These are phyloP conservation scores for Ambrosia trifida DNA, from an alignment of 129 eudicot genomes.

Conservation along the genomic window DNA sequence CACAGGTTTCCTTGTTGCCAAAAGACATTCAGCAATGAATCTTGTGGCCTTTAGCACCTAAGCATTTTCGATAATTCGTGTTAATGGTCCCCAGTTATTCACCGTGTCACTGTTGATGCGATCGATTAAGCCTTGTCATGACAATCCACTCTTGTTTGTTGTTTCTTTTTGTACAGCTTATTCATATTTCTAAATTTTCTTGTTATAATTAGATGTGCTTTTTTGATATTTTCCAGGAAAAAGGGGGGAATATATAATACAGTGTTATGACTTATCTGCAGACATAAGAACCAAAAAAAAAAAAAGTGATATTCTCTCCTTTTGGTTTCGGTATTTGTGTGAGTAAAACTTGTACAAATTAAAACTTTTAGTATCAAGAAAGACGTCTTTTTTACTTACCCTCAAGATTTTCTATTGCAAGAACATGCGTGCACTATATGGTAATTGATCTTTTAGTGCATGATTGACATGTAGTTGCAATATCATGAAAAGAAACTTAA, in stretches of 20 bases:
- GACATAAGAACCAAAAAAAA: not conserved
- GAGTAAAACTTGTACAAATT: not conserved
- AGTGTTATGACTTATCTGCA: not conserved
- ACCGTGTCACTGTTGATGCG: not conserved
- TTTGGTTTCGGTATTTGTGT: no score
- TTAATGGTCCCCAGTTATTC: constrained; percentile 16
- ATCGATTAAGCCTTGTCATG: not conserved
- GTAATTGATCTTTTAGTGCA: not conserved
- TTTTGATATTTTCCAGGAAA: not conserved
- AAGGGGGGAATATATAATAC: not conserved
- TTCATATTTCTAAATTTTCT: not conserved
- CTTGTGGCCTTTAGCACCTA: constrained; percentile 29
- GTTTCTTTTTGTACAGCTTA: not conserved
- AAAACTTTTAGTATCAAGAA: not conserved
- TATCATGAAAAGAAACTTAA: no score
- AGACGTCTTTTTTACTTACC: not conserved
- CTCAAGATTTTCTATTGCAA: constrained; percentile 3
- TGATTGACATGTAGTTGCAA: not conserved
- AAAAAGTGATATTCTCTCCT: not conserved
- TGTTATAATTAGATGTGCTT: not conserved
- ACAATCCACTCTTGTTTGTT: constrained; percentile 5
- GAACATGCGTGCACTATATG: not conserved
- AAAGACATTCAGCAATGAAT: constrained; percentile 13
- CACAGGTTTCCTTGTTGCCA: constrained; percentile 11
- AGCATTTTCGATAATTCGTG: constrained; percentile 11